phyloP scores from a whole-genome alignment of 2,329 filamentous ascomycete genomes.

The Cadophora sp. region DNA sequence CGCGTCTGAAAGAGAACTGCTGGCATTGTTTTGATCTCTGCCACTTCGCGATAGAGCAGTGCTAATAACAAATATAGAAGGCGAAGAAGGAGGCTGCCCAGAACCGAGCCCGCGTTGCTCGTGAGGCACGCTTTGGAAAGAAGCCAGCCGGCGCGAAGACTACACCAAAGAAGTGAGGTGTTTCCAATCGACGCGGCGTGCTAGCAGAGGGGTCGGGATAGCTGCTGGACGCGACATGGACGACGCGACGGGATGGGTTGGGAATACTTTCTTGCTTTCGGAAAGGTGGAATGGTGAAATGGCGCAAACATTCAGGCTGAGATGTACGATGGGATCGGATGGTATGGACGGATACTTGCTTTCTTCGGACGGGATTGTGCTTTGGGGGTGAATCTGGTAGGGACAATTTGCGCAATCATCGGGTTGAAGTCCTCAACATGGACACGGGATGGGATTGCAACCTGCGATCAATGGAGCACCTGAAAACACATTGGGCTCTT shows the following conservation, averaged over 20 bases:
- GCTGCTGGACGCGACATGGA: slow-evolving; percentile 14
- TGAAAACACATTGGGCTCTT: not conserved
- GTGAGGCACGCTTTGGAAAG: slow-evolving; percentile 29
- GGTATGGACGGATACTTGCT: slow-evolving; percentile 3
- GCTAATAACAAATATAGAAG: slow-evolving; percentile 17
- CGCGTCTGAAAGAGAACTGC: not conserved
- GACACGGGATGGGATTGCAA: not conserved
- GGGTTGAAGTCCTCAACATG: not conserved
- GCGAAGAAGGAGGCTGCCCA: slow-evolving; percentile 30
- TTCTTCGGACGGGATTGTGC: slow-evolving; percentile 8
- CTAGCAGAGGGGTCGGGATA: not conserved
- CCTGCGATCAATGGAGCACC: slow-evolving; percentile 1
- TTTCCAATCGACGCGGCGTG: slow-evolving; percentile 16
- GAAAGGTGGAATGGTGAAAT: not conserved
- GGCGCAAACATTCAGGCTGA: slow-evolving; percentile 12
- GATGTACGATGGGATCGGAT: slow-evolving; percentile 11
- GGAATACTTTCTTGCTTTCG: slow-evolving; percentile 14
- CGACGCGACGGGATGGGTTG: slow-evolving; percentile 2
- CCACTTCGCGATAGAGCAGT: not conserved
- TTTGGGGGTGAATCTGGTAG: slow-evolving; percentile 5
- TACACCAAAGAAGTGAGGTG: slow-evolving; percentile 28
- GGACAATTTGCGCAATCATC: not conserved
- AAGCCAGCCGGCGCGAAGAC: slow-evolving; percentile 23
- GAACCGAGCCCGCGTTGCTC: slow-evolving; percentile 26
- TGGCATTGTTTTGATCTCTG: not conserved